phyloP scores from a whole-genome alignment of 805 yeast species.

The Starmerella sirachaensis region DNA sequence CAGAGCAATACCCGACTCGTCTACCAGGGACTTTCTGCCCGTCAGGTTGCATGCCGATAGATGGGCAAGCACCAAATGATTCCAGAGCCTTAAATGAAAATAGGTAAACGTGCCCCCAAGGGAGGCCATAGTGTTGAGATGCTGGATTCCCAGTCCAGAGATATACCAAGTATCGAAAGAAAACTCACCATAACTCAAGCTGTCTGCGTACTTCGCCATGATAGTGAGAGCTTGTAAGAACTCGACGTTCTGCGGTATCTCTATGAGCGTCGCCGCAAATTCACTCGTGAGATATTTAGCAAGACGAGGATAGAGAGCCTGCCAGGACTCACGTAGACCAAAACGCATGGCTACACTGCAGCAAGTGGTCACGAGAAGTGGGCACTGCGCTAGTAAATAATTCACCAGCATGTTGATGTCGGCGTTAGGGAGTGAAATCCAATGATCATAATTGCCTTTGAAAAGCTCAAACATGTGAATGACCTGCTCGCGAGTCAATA shows the following conservation, averaged over 20 bases:
- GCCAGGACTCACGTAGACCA: conserved; percentile 32
- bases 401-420: conserved; percentile 40
- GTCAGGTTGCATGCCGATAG: conserved; percentile 51
- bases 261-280: conserved; percentile 35
- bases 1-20: conserved; percentile 45
- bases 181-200: conserved; percentile 41
- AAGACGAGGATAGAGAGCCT: conserved; percentile 35
- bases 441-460: conserved; percentile 56
- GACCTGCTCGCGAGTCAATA: conserved; percentile 40
- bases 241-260: conserved; percentile 40
- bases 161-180: conserved; percentile 60
- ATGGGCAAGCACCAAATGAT: conserved; percentile 58
- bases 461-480: conserved; percentile 43
- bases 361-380: conserved; percentile 54
- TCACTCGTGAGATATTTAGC: conserved; percentile 40
- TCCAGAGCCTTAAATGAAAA: conserved; percentile 57
- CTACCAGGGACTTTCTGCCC: conserved; percentile 54
- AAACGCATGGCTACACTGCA: conserved; percentile 53
- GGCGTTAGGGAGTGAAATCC: conserved; percentile 60
- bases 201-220: conserved; percentile 51
- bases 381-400: conserved; percentile 37
- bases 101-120: conserved; percentile 49
- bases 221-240: conserved; percentile 58
- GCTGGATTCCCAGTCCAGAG: conserved; percentile 53
- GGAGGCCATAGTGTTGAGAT: conserved; percentile 57